Percentiles rank a stretch among this genome's conserved stretches.
phyloP scores from a whole-genome alignment of 78 protist species.

The Chrysochromulina tobinii region DNA sequence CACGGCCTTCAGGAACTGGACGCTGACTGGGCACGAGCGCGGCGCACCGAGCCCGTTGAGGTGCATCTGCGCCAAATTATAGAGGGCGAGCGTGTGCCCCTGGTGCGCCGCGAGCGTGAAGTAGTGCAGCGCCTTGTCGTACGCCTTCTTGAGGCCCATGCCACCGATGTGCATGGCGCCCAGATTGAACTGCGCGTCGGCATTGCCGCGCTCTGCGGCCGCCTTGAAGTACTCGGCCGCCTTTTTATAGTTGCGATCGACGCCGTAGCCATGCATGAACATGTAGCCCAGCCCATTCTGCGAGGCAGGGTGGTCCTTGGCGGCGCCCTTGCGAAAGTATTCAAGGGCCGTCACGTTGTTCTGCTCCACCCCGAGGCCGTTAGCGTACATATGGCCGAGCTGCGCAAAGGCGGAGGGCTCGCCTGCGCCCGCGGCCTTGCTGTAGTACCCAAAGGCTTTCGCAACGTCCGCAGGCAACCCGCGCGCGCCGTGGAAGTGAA shows the following conservation, averaged over 20 bases:
- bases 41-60: constrained; percentile 33
- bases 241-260: neutral
- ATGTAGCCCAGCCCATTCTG: constrained; percentile 65
- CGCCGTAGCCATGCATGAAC: constrained; percentile 44
- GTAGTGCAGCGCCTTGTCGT: constrained; percentile 45
- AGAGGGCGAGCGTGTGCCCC: constrained; percentile 62
- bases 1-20: constrained; percentile 59
- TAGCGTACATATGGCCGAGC: constrained; percentile 63
- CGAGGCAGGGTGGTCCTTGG: constrained; percentile 23
- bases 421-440: constrained; percentile 38
- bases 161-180: constrained; percentile 62
- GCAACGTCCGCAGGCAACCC: constrained; percentile 31
- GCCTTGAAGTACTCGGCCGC: constrained; percentile 44
- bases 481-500: constrained; percentile 64
- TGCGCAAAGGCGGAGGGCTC: constrained; percentile 52
- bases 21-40: constrained; percentile 53
- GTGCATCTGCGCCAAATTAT: constrained; percentile 53
- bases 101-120: constrained; percentile 46
- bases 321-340: constrained; percentile 54
- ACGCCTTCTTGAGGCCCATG: constrained; percentile 46
- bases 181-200: constrained; percentile 58
- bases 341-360: constrained; percentile 56
- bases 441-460: constrained; percentile 51
- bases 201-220: constrained; percentile 57
- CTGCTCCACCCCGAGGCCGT: constrained; percentile 59